Evolutionary conservation across 2,329 filamentous ascomycete species (phyloP), one percentile per base, ranked within the genome.

Genomic region (Thielaviopsis musarum): DNA sequence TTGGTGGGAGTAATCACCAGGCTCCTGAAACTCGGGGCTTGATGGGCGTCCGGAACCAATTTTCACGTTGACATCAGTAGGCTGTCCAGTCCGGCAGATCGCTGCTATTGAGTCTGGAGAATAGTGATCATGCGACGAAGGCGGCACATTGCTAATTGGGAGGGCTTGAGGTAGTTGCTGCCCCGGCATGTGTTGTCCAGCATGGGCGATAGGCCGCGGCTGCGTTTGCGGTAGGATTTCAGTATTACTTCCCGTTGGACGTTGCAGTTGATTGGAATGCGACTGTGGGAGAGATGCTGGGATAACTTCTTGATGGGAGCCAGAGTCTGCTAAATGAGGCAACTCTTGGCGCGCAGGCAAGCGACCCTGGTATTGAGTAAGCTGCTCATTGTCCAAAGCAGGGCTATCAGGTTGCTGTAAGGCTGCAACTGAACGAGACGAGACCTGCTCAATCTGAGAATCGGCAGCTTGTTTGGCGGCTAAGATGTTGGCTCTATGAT

Each of bases 101-200:
- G 97, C 95, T 0, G 91, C 96, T 90, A 97, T 97, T 4, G 91
- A 91, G 68, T 97, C 91, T 70, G 86, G 82, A 0, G 91, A 91
- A 69, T 96, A 96, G 10, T 93, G 89, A 66, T 97, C 94, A 66
- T 96, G 90, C 15, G 91, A 45, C 15, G 91, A 45, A 45, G 12
- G 17, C 10, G 17, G 90, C 2, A 95, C 80, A 15, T 45, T 45
- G 15, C 17, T n/a, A n/a, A 45, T 45, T 17, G 38, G 17, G 5
- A 45, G 38, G 10, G 38, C 17, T 10, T 45, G 13, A 12, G 34
- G 10, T 7, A 13, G 15, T n/a, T 45, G 38, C 38, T 45, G 38
- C 3, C 38, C 38, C 13, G 38, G 17, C 13, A n/a, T n/a, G 5
- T 45, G 38, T 17, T 45, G 38, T 5, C 17, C 17, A 45, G 38